These are phyloP conservation scores for Populus tremula DNA, from an alignment of 345 rosid genomes.

Conservation along the genomic window DNA sequence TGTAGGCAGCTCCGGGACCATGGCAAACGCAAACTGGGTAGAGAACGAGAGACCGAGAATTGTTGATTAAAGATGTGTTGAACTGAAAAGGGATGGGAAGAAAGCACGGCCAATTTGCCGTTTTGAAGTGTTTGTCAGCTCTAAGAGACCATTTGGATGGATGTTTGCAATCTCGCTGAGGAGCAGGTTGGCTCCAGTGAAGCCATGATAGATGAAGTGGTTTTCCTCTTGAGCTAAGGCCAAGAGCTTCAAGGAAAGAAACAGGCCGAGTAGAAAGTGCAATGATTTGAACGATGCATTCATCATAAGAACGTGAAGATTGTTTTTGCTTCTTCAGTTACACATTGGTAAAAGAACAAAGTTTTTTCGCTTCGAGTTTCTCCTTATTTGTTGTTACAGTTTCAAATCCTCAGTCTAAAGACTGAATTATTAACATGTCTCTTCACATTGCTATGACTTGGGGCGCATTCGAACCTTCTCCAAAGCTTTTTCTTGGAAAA, in stretches of 20 bases:
- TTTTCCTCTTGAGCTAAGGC: slow-evolving; percentile 21
- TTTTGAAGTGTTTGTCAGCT: slow-evolving; percentile 43
- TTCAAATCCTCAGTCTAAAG: too few relatives aligned
- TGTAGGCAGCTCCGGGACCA: not conserved
- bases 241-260: not conserved
- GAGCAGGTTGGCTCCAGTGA: slow-evolving; percentile 26
- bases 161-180: slow-evolving; percentile 32
- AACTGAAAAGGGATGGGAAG: slow-evolving; percentile 28
- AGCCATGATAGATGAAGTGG: slow-evolving; percentile 43
- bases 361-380: too few relatives aligned
- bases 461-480: too few relatives aligned
- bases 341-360: too few relatives aligned
- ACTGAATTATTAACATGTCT: too few relatives aligned
- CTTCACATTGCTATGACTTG: too few relatives aligned
- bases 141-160: slow-evolving; percentile 39
- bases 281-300: not conserved
- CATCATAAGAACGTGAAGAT: too few relatives aligned
- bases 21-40: slow-evolving; percentile 14
- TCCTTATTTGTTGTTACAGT: too few relatives aligned
- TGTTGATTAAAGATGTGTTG: not conserved
- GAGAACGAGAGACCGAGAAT: slow-evolving; percentile 19
- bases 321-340: too few relatives aligned
- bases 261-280: not conserved
- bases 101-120: slow-evolving; percentile 41
- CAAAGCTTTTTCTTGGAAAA: not conserved